A percentile compares a stretch with the other conserved stretches of the same genome.
Evolutionary conservation across 208 protist species (phyloP).

Genomic region (Crithidia bombi): DNA sequence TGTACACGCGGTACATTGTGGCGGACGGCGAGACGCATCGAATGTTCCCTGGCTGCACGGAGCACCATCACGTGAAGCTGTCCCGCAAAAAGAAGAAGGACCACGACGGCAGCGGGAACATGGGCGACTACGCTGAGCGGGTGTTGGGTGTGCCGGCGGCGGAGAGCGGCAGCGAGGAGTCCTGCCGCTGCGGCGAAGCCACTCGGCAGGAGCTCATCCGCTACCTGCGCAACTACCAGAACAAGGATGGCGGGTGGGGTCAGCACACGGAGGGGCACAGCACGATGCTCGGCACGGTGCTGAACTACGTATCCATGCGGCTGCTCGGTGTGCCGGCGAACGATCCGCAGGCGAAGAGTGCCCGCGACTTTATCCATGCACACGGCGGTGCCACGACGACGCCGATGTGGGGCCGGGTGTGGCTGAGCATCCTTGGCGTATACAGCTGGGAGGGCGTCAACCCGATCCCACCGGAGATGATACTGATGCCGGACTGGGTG

Average conservation of each 20-base stretch:
- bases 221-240: conserved; percentile 95
- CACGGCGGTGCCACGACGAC: conserved; percentile 89
- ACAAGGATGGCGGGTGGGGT: conserved; percentile 96
- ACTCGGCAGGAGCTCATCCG: conserved; percentile 89
- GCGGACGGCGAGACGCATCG: conserved; percentile 47
- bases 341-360: conserved; percentile 62
- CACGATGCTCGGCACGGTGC: conserved; percentile 96
- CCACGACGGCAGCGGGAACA: neutral
- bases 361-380: conserved; percentile 78
- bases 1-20: conserved; percentile 94
- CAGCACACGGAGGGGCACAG: conserved; percentile 96
- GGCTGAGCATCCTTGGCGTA: conserved; percentile 91
- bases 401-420: conserved; percentile 98
- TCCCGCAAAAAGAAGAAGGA: conserved; percentile 3
- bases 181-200: conserved; percentile 58
- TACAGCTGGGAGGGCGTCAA: conserved; percentile 95
- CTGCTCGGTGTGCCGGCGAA: conserved; percentile 90
- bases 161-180: conserved; percentile 28
- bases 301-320: conserved; percentile 96
- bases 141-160: conserved; percentile 20
- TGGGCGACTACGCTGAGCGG: conserved; percentile 24
- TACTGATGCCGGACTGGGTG: conserved; percentile 91
- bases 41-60: conserved; percentile 71
- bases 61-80: conserved; percentile 50
- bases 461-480: conserved; percentile 94